Evolutionary conservation across 129 eudicot genomes (phyloP), one percentile per base, ranked within the genome.

Genomic region (Centrapalus pauciflorus): DNA sequence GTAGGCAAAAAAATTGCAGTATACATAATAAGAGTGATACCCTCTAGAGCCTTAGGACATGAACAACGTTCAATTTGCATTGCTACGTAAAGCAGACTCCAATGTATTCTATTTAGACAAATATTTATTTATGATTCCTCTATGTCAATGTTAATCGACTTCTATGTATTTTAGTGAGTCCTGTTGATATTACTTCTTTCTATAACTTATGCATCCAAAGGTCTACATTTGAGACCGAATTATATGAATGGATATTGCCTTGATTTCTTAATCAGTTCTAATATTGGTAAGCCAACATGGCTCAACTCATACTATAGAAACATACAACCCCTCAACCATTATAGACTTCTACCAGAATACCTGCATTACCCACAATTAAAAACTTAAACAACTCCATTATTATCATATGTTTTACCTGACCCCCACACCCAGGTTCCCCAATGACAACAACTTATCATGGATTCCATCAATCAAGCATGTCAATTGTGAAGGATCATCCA

Each of bases 401-500:
- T 2, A 7, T 21, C 2, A 19, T 16, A n/a, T 3, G 12, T 2
- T 64, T 50, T 2, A 25, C 25, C 45, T 28, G 20, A 45, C 45
- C 56, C 62, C 72, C 20, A 0, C 26, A 38, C 48, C 26, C 17
- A 12, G 10, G 21, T 3, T 49, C 20, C 61, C 33, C 30, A 66
- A 35, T 73, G 13, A 64, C 9, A 26, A 33, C 24, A 14, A 62
- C 14, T 50, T 74, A 45, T 7, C 61, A 65, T 4, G n/a, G 9
- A 30, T 13, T 37, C 48, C 14, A 63, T 24, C 28, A 30, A 55
- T 55, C 67, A 19, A 37, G 38, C 69, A 71, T 48, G 20, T 50
- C 37, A 71, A 10, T 21, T 49, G 45, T 71, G 61, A 75, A 32
- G 34, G 33, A 48, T 20, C 49, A 55, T 33, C 17, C 54, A 69